Percentiles rank a stretch among this genome's conserved stretches.
phyloP scores from a whole-genome alignment of 1,284 basidiomycete genomes.

The Tilletia caries region DNA sequence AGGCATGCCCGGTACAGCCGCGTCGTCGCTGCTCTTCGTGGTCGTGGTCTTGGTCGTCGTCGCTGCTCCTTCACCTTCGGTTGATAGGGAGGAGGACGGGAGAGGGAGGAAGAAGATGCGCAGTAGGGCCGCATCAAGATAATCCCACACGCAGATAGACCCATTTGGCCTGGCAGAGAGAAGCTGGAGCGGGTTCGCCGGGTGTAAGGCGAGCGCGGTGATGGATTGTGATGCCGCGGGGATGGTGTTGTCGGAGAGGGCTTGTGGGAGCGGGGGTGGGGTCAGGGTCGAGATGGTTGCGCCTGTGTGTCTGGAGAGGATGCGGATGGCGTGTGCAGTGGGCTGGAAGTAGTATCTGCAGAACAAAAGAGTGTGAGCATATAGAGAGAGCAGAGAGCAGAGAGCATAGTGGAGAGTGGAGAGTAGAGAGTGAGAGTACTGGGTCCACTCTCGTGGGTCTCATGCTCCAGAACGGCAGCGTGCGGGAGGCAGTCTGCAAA shows the following conservation, averaged over 20 bases:
- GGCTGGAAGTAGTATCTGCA: conserved; percentile 1
- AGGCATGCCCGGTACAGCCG: conserved; percentile 59
- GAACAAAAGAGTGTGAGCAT: not conserved
- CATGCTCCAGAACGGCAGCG: no score
- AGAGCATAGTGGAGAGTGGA: no score
- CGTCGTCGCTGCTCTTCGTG: conserved; percentile 57
- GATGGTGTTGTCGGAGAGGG: not conserved
- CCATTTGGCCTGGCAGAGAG: conserved; percentile 83
- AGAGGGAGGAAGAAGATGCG: conserved; percentile 54
- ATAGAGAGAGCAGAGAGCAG: no score
- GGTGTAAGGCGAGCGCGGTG: conserved; percentile 74
- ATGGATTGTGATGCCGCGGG: conserved; percentile 21
- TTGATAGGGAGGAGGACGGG: not conserved
- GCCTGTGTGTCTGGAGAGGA: conserved; percentile 5
- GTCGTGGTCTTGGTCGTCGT: not conserved
- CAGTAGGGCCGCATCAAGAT: conserved; percentile 76
- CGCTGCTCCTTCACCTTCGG: not conserved
- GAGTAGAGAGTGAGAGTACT: no score
- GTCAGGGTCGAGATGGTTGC: conserved; percentile 1
- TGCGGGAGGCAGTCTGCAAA: no score
- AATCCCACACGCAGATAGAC: conserved; percentile 85
- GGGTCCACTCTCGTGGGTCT: no score
- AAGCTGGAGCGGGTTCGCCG: conserved; percentile 82
- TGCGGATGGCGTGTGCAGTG: not conserved
- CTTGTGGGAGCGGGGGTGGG: not conserved